Evolutionary conservation across 371 early-diverging fungal genomes (phyloP), one percentile per base, ranked within the genome.

Genomic region (Catenaria anguillulae): DNA sequence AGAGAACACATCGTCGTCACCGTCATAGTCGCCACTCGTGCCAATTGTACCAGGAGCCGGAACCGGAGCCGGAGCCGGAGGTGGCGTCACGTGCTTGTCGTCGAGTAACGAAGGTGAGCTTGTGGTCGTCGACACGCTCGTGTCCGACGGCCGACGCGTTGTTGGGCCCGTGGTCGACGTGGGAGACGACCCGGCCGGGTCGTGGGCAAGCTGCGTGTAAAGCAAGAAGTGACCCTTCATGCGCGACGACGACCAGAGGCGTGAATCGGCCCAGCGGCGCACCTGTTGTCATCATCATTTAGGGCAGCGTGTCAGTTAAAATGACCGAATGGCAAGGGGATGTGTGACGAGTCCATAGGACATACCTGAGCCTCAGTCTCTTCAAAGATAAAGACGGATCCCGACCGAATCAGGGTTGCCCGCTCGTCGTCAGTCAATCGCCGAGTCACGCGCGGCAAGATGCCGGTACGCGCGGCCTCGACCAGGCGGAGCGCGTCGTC

Each of bases 241-340:
- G n/a, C 58, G 36, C 36, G 40, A 40, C 13, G 26, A 24, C n/a
- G 40, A 40, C 58, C 58, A 58, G 24, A 33, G 12, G 40, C 58
- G 58, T 31, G 40, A 24, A 31, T 58, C 58, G 26, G 40, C 31
- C 58, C 58, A 58, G 15, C 58, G 58, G 52, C 52, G 52, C 29
- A 50, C 29, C 52, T 43, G 45, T 10, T 43, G 45, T 4, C 21
- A 23, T 4, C 21, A 23, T 10, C 13, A 13, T 8, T 37, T 4
- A 13, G 37, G 13, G 37, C 8, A 37, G 37, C 8, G 37, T 37
- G 4, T 10, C 17, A 4, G 21, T 43, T 23, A 43, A 4, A 12
- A 43, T 17, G 10, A 43, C 37, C 4, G 8, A 13, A 37, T 4
- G 37, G 45, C 4, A 17, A 43, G 12, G 10, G 19, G 2, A 43